A percentile compares a stretch with the other conserved stretches of the same genome.
phyloP scores from a whole-genome alignment of 1,139 yeast species.

The Yamadazyma epiphylla region DNA sequence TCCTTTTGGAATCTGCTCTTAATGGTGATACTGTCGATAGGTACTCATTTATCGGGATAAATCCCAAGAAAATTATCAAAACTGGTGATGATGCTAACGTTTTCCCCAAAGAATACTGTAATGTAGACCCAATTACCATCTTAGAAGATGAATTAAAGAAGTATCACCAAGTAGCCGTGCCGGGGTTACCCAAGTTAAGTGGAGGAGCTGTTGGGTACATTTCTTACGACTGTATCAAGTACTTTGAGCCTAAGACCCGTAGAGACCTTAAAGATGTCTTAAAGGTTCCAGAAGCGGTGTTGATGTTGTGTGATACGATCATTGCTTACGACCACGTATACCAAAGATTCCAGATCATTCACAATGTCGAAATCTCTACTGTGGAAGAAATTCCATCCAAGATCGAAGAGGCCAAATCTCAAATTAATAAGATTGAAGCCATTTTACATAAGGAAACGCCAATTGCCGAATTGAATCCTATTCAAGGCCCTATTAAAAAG shows the following conservation, averaged over 20 bases:
- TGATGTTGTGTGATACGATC: constrained; percentile 87
- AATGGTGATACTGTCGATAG: constrained; percentile 89
- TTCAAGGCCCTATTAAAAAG: constrained; percentile 66
- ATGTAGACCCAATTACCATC: constrained; percentile 72
- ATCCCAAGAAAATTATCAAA: constrained; percentile 74
- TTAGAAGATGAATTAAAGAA: constrained; percentile 69
- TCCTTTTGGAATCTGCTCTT: constrained; percentile 81
- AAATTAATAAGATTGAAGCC: constrained; percentile 55
- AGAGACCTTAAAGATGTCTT: constrained; percentile 74
- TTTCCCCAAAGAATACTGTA: constrained; percentile 31
- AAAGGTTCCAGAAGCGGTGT: constrained; percentile 82
- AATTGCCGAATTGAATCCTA: constrained; percentile 33
- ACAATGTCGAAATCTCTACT: constrained; percentile 59
- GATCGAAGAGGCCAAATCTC: constrained; percentile 52
- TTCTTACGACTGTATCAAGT: constrained; percentile 93
- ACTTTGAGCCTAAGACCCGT: constrained; percentile 88
- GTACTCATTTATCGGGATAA: constrained; percentile 84
- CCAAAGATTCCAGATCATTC: constrained; percentile 86
- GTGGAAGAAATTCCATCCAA: constrained; percentile 38
- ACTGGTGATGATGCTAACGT: constrained; percentile 56
- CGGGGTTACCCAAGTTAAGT: constrained; percentile 78
- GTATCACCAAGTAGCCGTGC: constrained; percentile 66
- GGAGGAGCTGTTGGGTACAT: constrained; percentile 98
- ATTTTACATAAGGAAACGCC: constrained; percentile 40
- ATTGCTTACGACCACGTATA: constrained; percentile 92